A percentile compares a stretch with the other conserved stretches of the same genome.
These are phyloP conservation scores for Zygoascus bituminiphila DNA, from an alignment of 805 yeast species.

Conservation along the genomic window DNA sequence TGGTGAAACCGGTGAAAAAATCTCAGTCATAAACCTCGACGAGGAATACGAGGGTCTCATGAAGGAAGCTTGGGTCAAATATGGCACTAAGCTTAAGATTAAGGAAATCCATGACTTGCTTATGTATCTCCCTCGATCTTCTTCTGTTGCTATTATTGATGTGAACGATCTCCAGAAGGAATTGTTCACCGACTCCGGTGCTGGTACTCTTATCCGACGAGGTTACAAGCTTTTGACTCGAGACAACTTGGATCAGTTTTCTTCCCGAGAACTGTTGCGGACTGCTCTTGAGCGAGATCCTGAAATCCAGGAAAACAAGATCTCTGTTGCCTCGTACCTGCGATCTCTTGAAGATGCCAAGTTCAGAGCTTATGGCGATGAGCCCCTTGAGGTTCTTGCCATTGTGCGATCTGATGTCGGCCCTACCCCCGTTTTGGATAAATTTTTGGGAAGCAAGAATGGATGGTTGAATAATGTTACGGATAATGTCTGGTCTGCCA, in stretches of 20 bases:
- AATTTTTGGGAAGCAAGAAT: conserved; percentile 74
- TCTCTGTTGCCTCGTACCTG: conserved; percentile 75
- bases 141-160: conserved; percentile 95
- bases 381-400: conserved; percentile 90
- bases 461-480: conserved; percentile 98
- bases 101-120: conserved; percentile 92
- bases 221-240: conserved; percentile 77
- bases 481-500: conserved; percentile 82
- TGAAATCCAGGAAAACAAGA: conserved; percentile 59
- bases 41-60: conserved; percentile 89
- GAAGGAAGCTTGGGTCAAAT: conserved; percentile 96
- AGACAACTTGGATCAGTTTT: conserved; percentile 58
- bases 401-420: conserved; percentile 54
- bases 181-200: conserved; percentile 96
- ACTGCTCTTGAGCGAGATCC: conserved; percentile 69
- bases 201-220: conserved; percentile 96
- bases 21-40: conserved; percentile 84
- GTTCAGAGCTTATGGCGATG: conserved; percentile 86
- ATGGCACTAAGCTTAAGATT: conserved; percentile 95
- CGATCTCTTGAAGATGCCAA: conserved; percentile 52
- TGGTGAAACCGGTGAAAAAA: conserved; percentile 84
- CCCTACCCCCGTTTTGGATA: conserved; percentile 63
- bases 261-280: conserved; percentile 54
- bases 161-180: conserved; percentile 95
- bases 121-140: conserved; percentile 90